phyloP scores from a whole-genome alignment of 2,329 filamentous ascomycete species.

The Lomentospora prolificans region DNA sequence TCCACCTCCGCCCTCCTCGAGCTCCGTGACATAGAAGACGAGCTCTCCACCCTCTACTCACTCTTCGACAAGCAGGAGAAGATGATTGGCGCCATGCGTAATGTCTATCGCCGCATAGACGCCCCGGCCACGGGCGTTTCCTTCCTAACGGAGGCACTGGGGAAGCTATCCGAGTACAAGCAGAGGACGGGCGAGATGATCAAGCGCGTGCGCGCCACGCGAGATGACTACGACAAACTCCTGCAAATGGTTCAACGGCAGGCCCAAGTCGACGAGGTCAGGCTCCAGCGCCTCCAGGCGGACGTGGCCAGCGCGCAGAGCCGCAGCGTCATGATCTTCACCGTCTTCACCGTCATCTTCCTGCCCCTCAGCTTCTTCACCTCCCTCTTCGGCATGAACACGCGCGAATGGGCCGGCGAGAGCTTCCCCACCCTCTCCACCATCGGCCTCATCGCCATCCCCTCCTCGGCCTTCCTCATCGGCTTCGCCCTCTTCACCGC shows the following conservation, averaged over 20 bases:
- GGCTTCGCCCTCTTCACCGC: slow-evolving; percentile 41
- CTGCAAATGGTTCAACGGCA: slow-evolving; percentile 59
- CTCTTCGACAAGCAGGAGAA: slow-evolving; percentile 48
- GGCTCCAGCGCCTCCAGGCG: slow-evolving; percentile 51
- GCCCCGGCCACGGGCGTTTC: slow-evolving; percentile 25
- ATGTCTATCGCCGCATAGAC: slow-evolving; percentile 29
- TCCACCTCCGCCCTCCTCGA: slow-evolving; percentile 54
- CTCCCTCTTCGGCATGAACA: slow-evolving; percentile 56
- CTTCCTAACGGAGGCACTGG: slow-evolving; percentile 43
- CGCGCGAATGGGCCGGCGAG: slow-evolving; percentile 45
- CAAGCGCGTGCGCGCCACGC: slow-evolving; percentile 43
- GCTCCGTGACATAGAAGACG: slow-evolving; percentile 54
- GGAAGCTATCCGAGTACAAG: slow-evolving; percentile 43
- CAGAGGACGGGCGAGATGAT: slow-evolving; percentile 47
- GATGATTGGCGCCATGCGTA: slow-evolving; percentile 37
- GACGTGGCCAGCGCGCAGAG: slow-evolving; percentile 54
- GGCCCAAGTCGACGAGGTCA: slow-evolving; percentile 56
- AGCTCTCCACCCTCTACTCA: slow-evolving; percentile 45
- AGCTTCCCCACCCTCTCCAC: slow-evolving; percentile 31
- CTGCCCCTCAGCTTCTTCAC: slow-evolving; percentile 57
- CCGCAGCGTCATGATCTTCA: slow-evolving; percentile 56
- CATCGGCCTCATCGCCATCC: slow-evolving; percentile 39
- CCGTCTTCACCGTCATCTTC: slow-evolving; percentile 53
- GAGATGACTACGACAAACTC: slow-evolving; percentile 55
- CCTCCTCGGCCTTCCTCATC: slow-evolving; percentile 38